These are phyloP conservation scores for Flammula alnicola DNA, from an alignment of 1,284 basidiomycete genomes.

Conservation along the genomic window DNA sequence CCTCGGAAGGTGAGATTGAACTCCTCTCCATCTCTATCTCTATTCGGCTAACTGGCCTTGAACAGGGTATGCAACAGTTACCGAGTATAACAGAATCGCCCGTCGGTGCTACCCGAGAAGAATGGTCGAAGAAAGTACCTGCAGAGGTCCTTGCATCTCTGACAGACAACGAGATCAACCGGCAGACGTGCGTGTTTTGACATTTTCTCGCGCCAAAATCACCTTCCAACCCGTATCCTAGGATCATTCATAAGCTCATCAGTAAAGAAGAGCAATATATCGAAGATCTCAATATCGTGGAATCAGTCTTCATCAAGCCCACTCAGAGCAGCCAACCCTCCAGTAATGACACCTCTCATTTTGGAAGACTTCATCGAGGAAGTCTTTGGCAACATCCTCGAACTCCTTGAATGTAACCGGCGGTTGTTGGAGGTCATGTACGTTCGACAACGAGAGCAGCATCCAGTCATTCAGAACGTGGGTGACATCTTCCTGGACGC, in stretches of 20 bases:
- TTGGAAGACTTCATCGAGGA: constrained; percentile 85
- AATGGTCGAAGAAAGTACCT: constrained; percentile 81
- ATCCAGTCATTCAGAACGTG: constrained; percentile 82
- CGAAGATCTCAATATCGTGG: constrained; percentile 86
- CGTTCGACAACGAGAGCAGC: constrained; percentile 87
- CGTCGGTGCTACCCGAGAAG: constrained; percentile 44
- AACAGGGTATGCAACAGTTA: constrained; percentile 24
- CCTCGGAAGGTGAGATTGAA: constrained; percentile 56
- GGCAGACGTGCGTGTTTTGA: constrained; percentile 72
- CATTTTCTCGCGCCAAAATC: constrained; percentile 11
- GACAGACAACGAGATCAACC: constrained; percentile 78
- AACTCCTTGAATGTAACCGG: constrained; percentile 83
- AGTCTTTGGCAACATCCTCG: constrained; percentile 87
- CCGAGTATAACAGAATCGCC: constrained; percentile 28
- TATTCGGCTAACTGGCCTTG: neutral
- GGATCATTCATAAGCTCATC: constrained; percentile 93
- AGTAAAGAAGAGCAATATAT: constrained; percentile 91
- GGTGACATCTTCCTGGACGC: constrained; percentile 92
- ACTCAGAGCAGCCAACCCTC: constrained; percentile 70
- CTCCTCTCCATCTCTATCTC: neutral
- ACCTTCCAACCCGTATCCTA: constrained; percentile 28
- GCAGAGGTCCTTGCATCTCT: constrained; percentile 68
- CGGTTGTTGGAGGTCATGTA: constrained; percentile 85
- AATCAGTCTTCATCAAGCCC: constrained; percentile 85
- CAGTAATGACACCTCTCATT: constrained; percentile 67